Conservation (phyloP, 2,329 filamentous ascomycete species). For the Fusarium sp. region DNA sequence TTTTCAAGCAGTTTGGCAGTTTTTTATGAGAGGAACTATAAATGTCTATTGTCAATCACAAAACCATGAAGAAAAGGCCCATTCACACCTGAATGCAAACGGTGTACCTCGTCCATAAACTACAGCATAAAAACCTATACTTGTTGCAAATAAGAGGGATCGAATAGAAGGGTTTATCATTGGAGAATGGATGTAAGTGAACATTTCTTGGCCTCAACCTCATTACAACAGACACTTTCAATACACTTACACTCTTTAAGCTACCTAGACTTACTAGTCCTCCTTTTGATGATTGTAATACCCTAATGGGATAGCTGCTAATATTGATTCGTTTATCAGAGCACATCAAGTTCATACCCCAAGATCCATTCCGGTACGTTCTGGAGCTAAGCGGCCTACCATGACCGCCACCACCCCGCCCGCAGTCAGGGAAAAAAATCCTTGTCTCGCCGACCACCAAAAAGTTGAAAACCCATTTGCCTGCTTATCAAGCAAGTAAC, state of each 20-base stretch:
- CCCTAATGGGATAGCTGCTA: neutral
- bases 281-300: no score
- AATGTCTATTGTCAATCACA: neutral
- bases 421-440: constrained; percentile 41
- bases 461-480: constrained; percentile 30
- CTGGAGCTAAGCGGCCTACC: constrained; percentile 8
- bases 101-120: neutral
- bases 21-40: neutral
- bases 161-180: neutral
- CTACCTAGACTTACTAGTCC: neutral
- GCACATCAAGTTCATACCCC: neutral
- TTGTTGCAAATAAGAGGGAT: neutral
- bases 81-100: neutral
- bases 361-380: neutral
- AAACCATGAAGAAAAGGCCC: neutral
- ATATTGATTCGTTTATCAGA: neutral
- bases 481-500: constrained; percentile 45
- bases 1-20: neutral
- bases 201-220: neutral
- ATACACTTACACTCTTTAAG: neutral
- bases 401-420: constrained; percentile 42
- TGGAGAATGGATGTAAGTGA: neutral
- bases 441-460: constrained; percentile 29
- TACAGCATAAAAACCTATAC: neutral
- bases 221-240: neutral